phyloP scores from a whole-genome alignment of 2,329 filamentous ascomycete genomes.

The Epichloe baconii region DNA sequence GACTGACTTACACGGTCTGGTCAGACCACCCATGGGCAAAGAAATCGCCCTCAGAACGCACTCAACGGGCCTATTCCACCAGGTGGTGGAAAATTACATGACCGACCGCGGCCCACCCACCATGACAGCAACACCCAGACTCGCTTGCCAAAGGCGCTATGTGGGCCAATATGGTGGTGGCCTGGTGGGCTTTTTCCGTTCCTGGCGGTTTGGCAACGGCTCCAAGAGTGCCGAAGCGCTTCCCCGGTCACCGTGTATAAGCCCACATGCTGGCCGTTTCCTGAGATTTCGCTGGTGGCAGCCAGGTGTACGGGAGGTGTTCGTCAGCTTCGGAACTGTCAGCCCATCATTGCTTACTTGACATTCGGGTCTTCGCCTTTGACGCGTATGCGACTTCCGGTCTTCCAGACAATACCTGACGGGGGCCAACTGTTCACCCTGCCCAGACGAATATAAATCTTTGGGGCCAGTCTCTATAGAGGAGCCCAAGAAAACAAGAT shows the following conservation, averaged over 20 bases:
- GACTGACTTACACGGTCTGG: background rate
- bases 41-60: background rate
- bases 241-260: background rate
- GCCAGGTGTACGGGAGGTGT: background rate
- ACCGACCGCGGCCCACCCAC: background rate
- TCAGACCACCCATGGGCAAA: background rate
- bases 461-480: background rate
- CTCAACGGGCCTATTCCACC: background rate
- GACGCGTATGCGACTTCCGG: background rate
- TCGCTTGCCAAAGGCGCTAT: conserved; percentile 4
- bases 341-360: background rate
- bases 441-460: background rate
- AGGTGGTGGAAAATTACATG: too few relatives aligned
- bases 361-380: background rate
- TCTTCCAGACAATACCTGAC: background rate
- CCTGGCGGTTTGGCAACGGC: background rate
- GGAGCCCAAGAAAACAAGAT: background rate
- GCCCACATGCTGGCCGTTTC: background rate
- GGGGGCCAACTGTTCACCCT: background rate
- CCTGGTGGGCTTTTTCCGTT: background rate
- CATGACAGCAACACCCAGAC: background rate
- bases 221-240: background rate
- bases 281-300: background rate
- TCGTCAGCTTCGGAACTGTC: background rate
- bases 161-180: background rate